Conservation (phyloP, 2,329 filamentous ascomycete species). For the Cercospora nicotianae region DNA sequence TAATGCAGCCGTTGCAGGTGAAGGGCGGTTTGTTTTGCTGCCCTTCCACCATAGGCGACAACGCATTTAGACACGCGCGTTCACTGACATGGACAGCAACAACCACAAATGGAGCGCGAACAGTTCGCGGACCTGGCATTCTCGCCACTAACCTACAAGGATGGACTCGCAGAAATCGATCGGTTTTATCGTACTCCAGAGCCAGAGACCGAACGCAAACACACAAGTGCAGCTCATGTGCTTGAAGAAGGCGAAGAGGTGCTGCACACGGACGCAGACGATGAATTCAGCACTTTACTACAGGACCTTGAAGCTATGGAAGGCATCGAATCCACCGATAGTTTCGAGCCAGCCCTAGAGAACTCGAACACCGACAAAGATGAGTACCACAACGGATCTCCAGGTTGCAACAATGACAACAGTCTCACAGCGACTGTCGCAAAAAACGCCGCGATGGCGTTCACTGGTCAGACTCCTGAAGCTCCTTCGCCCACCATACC, state of each 20-base stretch:
- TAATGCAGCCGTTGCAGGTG: neutral
- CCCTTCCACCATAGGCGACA: neutral
- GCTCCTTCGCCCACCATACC: neutral
- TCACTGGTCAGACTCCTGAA: neutral
- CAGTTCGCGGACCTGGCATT: neutral
- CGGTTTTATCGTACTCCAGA: neutral
- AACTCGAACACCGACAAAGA: neutral
- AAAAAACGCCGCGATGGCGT: neutral
- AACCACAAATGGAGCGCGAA: slow-evolving; percentile 1
- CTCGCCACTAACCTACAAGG: slow-evolving; percentile 13
- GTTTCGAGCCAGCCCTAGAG: neutral
- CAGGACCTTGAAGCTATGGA: slow-evolving; percentile 13
- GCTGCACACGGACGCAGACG: neutral
- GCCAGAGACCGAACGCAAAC: neutral
- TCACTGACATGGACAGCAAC: neutral
- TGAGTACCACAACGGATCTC: neutral
- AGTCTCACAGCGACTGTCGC: neutral
- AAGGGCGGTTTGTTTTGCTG: neutral
- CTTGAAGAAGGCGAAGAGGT: neutral
- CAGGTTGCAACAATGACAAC: neutral
- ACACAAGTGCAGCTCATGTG: neutral
- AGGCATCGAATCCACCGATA: neutral
- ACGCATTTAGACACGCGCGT: neutral
- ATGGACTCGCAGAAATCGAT: slow-evolving; percentile 22
- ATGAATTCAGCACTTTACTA: slow-evolving; percentile 2